These are phyloP conservation scores for Pyrenula massariospora DNA, from an alignment of 495 filamentous ascomycete genomes.

Conservation along the genomic window DNA sequence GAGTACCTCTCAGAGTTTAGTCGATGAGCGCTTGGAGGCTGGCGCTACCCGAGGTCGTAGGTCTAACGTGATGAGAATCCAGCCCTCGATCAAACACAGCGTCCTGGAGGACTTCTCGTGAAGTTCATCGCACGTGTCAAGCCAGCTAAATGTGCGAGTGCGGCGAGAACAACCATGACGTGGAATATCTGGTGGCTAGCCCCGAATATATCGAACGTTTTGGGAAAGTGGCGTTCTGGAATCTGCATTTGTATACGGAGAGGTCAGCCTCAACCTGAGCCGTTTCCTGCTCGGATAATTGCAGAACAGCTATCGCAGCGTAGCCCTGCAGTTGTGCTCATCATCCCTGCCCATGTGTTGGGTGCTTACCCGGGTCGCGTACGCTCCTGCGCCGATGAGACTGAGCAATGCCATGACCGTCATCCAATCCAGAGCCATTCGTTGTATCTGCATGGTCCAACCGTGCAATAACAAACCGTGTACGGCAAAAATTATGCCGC, in stretches of 20 bases:
- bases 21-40: too few relatives aligned
- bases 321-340: too few relatives aligned
- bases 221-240: neutral
- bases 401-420: neutral
- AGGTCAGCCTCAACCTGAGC: too few relatives aligned
- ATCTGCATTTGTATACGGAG: neutral
- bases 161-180: neutral
- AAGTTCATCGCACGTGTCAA: neutral
- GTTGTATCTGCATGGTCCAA: slow-evolving; percentile 19
- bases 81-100: neutral
- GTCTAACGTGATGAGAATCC: too few relatives aligned
- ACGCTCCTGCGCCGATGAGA: neutral
- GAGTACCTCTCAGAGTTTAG: too few relatives aligned
- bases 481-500: slow-evolving; percentile 26
- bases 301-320: too few relatives aligned
- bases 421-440: slow-evolving; percentile 3
- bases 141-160: neutral
- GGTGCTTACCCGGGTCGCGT: neutral
- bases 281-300: too few relatives aligned
- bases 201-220: neutral
- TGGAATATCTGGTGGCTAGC: neutral
- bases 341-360: too few relatives aligned
- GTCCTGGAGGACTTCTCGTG: neutral
- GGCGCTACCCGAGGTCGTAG: too few relatives aligned
- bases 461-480: slow-evolving; percentile 29